These are phyloP conservation scores for Coprinopsis strossmayeri DNA, from an alignment of 768 basidiomycete genomes.

Conservation along the genomic window DNA sequence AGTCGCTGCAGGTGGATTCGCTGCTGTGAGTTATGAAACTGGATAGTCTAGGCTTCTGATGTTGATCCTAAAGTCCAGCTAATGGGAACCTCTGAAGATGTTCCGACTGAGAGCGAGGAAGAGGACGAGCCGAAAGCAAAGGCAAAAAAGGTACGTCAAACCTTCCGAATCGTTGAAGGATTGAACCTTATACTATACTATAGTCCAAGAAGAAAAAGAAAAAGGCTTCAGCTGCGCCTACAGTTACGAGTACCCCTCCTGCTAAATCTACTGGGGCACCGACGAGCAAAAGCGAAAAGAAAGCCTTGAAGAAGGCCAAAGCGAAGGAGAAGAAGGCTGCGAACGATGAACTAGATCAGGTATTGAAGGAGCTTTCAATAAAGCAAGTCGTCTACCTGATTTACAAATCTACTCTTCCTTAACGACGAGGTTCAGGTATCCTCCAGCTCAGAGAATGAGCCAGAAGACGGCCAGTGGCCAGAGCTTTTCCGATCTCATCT, in stretches of 20 bases:
- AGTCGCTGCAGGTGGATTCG: conserved; percentile 2
- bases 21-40: conserved; percentile 3
- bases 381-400: conserved; percentile 46
- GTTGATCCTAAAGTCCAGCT: conserved; percentile 24
- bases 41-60: background rate
- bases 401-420: background rate
- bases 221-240: conserved; percentile 16
- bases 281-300: conserved; percentile 39
- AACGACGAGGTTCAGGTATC: conserved; percentile 35
- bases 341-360: conserved; percentile 77
- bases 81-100: conserved; percentile 25
- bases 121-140: conserved; percentile 24
- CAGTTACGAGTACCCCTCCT: background rate
- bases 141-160: conserved; percentile 30
- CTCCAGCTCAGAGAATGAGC: conserved; percentile 38
- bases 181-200: background rate
- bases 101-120: conserved; percentile 20
- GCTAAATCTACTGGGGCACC: conserved; percentile 10
- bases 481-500: conserved; percentile 49
- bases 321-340: conserved; percentile 61
- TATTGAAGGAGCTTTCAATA: conserved; percentile 74
- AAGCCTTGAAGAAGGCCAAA: conserved; percentile 57
- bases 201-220: conserved; percentile 40
- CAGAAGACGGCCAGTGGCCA: conserved; percentile 23
- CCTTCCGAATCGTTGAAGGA: background rate